Base-by-base conservation (phyloP, 2,329 filamentous ascomycete species). In the Zopfia rhizophila region DNA sequence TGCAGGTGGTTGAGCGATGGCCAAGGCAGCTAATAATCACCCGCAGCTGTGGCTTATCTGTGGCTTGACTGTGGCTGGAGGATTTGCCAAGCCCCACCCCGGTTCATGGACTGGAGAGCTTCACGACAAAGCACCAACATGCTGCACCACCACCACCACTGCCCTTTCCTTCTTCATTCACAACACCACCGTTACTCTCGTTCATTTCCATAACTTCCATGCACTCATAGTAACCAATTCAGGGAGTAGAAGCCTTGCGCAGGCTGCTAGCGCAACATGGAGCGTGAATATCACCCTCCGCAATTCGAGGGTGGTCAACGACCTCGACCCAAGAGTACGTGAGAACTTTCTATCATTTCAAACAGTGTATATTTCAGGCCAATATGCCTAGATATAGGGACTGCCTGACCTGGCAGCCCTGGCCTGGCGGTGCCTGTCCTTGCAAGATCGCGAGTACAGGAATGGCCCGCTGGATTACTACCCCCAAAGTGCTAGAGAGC, bases 291-390 rank as follows among this genome's bases (percentile, higher is more conserved):
- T 40, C 65, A 70, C 50, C 61, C 61, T 22, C 59, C 60, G 43
- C 63, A 66, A 47, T 70, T 62, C 48, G 66, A 70, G 29, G 65
- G 64, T 41, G 60, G 56, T 21, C 59, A 61, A 48, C 61, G 68
- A 19, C 62, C 66, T 29, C 60, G 68, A 25, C 68, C 68, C 3
- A 71, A 71, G 51, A 63, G 69, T 72, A 61, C 36, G 66, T 69
- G 22, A 40, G 35, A n/a, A n/a, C n/a, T n/a, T n/a, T n/a, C n/a
- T n/a, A n/a, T n/a, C n/a, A n/a, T n/a, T n/a, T n/a, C n/a, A n/a
- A n/a, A n/a, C n/a, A n/a, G n/a, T n/a, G n/a, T n/a, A n/a, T n/a
- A n/a, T n/a, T n/a, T n/a, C n/a, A n/a, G n/a, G n/a, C n/a, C n/a
- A 12, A 5, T 5, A 29, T 5, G 27, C 11, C 27, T 29, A 13